A percentile compares a stretch with the other conserved stretches of the same genome.
phyloP scores from a whole-genome alignment of 2,329 filamentous ascomycete species.

The Fusarium chlamydosporum region DNA sequence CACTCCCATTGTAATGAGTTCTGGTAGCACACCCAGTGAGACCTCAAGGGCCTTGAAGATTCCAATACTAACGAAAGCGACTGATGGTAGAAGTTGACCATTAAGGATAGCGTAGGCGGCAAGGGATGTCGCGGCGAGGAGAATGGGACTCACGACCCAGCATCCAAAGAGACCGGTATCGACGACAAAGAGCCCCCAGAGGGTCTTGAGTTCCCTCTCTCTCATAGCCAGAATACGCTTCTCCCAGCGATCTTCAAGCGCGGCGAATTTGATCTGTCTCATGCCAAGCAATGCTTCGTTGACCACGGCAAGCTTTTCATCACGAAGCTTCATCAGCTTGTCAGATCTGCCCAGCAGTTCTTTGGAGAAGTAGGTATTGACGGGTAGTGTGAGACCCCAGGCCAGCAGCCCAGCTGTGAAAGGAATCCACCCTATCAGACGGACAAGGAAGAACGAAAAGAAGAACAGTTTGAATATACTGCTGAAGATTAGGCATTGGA shows the following conservation, averaged over 20 bases:
- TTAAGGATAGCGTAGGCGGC: constrained; percentile 76
- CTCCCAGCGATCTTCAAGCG: constrained; percentile 81
- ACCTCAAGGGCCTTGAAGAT: constrained; percentile 82
- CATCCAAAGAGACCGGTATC: constrained; percentile 75
- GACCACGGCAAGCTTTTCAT: constrained; percentile 80
- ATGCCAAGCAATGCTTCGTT: constrained; percentile 85
- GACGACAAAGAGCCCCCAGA: constrained; percentile 75
- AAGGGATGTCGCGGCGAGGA: constrained; percentile 79
- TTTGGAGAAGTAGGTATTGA: constrained; percentile 77
- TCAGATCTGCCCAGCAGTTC: constrained; percentile 76
- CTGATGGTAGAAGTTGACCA: constrained; percentile 75
- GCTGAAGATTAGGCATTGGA: constrained; percentile 74
- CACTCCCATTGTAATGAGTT: constrained; percentile 77
- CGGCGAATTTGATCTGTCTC: constrained; percentile 87
- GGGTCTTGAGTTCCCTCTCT: constrained; percentile 74
- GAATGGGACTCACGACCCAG: constrained; percentile 80
- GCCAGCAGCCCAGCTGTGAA: constrained; percentile 75
- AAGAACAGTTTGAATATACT: constrained; percentile 74
- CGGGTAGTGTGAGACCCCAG: constrained; percentile 74
- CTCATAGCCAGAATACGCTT: constrained; percentile 74
- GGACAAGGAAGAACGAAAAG: constrained; percentile 75
- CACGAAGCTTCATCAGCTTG: constrained; percentile 79
- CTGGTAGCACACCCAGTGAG: constrained; percentile 78
- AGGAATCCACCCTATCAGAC: constrained; percentile 79
- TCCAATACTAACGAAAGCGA: constrained; percentile 84